Percentiles rank a stretch among this genome's conserved stretches.
Evolutionary conservation across 1,284 basidiomycete genomes (phyloP).

Genomic region (Pterula multifida): DNA sequence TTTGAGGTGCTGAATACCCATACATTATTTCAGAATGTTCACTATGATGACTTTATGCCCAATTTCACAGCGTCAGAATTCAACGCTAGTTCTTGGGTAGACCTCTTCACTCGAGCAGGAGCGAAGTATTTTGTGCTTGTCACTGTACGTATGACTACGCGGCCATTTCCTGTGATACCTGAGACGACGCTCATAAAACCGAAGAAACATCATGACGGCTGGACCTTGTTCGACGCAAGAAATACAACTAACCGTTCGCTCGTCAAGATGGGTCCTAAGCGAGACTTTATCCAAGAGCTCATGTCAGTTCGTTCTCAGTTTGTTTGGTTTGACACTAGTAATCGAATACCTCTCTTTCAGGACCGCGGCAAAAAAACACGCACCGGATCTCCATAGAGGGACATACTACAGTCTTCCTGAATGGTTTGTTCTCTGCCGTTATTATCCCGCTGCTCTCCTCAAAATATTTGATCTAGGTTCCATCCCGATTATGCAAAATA

Average conservation of each 20-base stretch:
- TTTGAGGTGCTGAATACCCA: too few relatives aligned
- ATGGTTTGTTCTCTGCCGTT: conserved; percentile 23
- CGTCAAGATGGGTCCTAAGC: conserved; percentile 34
- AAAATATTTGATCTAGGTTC: conserved; percentile 23
- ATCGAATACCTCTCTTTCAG: neutral
- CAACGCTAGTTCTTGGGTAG: conserved; percentile 41
- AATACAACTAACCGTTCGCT: conserved; percentile 38
- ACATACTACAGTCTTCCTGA: conserved; percentile 43
- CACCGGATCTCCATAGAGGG: conserved; percentile 36
- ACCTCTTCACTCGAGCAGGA: conserved; percentile 41
- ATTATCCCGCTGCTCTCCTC: neutral
- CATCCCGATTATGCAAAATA: conserved; percentile 41
- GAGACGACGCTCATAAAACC: conserved; percentile 4
- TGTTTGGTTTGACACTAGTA: too few relatives aligned
- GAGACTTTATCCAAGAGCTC: conserved; percentile 41
- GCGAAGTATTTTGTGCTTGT: conserved; percentile 54
- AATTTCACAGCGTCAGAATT: conserved; percentile 40
- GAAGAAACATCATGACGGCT: conserved; percentile 39
- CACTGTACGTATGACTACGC: conserved; percentile 21
- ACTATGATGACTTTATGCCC: conserved; percentile 48
- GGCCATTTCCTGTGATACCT: neutral
- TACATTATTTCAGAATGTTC: conserved; percentile 27
- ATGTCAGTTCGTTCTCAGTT: conserved; percentile 13
- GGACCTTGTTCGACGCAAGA: conserved; percentile 39
- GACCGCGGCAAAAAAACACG: conserved; percentile 28